These are phyloP conservation scores for Setaria italica DNA, from an alignment of 202 grass and related monocot genomes.

Conservation along the genomic window DNA sequence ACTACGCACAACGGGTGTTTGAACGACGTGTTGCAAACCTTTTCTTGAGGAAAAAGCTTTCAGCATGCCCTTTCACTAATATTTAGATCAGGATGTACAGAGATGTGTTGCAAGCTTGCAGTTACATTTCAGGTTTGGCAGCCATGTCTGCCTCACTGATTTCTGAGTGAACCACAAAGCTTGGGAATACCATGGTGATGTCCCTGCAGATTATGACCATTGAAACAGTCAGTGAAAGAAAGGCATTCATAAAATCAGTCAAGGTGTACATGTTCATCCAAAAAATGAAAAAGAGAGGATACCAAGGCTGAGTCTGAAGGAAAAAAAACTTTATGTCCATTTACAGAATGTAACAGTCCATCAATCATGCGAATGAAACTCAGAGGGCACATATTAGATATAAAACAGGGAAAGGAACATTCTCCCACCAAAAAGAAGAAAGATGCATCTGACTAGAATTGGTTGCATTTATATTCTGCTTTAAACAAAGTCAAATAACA, in stretches of 20 bases:
- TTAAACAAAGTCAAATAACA: constrained; percentile 13
- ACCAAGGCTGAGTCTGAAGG: neutral
- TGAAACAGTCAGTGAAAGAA: constrained; percentile 1
- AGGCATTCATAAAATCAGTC: neutral
- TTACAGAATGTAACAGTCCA: neutral
- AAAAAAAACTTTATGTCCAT: neutral
- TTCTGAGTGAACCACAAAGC: constrained; percentile 58
- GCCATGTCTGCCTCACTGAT: constrained; percentile 44
- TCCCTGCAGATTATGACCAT: constrained; percentile 39
- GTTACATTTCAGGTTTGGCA: constrained; percentile 10
- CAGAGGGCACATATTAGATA: neutral
- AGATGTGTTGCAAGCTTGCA: constrained; percentile 3
- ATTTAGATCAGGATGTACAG: constrained; percentile 1
- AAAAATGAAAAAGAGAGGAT: neutral
- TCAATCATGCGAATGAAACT: neutral
- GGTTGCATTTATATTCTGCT: neutral
- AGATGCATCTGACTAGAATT: neutral
- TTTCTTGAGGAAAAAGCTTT: neutral
- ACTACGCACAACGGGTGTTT: neutral
- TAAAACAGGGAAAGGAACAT: neutral
- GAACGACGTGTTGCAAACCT: neutral
- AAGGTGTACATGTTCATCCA: neutral
- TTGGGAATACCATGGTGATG: constrained; percentile 51
- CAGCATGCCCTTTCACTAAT: neutral
- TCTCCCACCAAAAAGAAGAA: neutral